Base-by-base conservation (phyloP, 345 rosid genomes). In the Clausena lansium region DNA sequence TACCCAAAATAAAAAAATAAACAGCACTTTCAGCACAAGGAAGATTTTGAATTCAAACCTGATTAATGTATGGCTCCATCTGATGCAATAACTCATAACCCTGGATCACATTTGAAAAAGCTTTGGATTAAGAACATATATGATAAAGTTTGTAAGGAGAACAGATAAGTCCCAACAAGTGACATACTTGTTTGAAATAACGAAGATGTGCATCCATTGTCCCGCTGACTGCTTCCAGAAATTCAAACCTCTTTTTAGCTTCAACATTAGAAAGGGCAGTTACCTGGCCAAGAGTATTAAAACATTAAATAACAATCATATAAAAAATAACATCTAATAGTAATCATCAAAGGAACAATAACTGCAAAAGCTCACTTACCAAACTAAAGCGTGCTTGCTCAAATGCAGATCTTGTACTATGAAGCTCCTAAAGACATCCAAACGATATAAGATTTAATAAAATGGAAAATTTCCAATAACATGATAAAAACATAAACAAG, bases 181-280 rank as follows among this genome's bases (percentile, higher is more conserved):
- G 50, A 78, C 63, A 28, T 81, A 90, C 99, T 85, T 96, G 98
- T 85, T 94, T 96, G 80, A 94, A 96, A 88, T 96, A 94, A 67
- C 97, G 93, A 83, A 96, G 98, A 87, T 94, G 99, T 6, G 99
- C 99, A 88, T 96, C 99, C 99, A 96, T 96, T 1, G 99, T 96
- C 61, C 99, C 99, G 69, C 98, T 94, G 76, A 96, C 97, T 76
- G 99, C 97, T 89, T 96, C 99, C 78, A 94, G 82, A 82, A 96
- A 96, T 82, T 96, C 98, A 84, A 94, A 96, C 87, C 97, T 93
- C 79, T 94, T 96, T 74, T 96, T 96, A 50, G 98, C 97, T 89
- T 96, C 99, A 47, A 96, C 98, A 88, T 87, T 92, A 33, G 99
- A 94, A 84, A 94, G 88, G 65, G 98, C 90, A 79, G 97, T 92